Percentiles rank a stretch among this genome's conserved stretches.
Evolutionary conservation across 495 filamentous ascomycete genomes (phyloP).

Genomic region (Penicillium crystallinum): DNA sequence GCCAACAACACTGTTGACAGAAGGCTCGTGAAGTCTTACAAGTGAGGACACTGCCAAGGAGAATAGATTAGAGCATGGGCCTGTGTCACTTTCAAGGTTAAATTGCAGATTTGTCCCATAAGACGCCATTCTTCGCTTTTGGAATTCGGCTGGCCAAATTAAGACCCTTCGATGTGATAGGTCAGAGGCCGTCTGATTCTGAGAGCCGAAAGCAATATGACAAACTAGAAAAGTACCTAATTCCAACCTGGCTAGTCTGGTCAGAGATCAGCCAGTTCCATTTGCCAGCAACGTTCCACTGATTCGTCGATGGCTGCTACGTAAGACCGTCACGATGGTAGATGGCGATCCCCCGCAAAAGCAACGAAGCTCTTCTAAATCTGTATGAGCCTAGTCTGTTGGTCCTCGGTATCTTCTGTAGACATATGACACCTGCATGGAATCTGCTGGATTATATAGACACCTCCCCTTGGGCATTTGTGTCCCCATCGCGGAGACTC

Average conservation of each 20-base stretch:
- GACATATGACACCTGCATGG: background rate
- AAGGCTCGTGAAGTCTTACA: background rate
- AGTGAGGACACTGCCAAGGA: background rate
- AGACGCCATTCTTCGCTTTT: background rate
- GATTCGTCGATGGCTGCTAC: background rate
- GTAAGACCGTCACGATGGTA: background rate
- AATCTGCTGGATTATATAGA: background rate
- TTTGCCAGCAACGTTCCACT: background rate
- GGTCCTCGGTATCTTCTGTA: background rate
- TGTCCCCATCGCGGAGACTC: background rate
- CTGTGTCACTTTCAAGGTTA: background rate
- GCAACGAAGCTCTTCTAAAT: background rate
- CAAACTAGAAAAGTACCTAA: background rate
- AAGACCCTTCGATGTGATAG: background rate
- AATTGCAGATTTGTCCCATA: background rate
- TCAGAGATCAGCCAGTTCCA: background rate
- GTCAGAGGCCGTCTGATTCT: background rate
- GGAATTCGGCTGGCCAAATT: background rate
- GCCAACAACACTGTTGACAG: background rate
- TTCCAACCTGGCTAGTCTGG: background rate
- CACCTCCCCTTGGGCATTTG: background rate
- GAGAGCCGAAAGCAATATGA: background rate
- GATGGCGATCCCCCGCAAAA: conserved; percentile 2
- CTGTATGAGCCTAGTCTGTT: background rate
- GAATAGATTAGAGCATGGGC: background rate